Conservation (phyloP, 1,284 basidiomycete species). For the Wallemia hederae region DNA sequence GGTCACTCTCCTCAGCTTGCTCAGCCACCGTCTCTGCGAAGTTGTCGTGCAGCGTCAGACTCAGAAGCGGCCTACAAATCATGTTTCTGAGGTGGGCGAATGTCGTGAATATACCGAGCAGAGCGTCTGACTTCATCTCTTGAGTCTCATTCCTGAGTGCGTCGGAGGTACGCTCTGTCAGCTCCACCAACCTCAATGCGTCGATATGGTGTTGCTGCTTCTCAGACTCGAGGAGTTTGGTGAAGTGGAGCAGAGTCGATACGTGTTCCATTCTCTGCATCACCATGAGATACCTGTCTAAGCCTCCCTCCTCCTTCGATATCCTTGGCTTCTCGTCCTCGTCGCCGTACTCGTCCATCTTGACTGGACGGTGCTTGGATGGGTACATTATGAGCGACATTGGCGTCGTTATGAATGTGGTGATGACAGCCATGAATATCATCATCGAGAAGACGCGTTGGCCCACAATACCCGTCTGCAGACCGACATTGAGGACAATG, state of each 20-base stretch:
- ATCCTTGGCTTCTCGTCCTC: slow-evolving; percentile 7
- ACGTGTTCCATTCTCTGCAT: slow-evolving; percentile 2
- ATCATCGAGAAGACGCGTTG: slow-evolving; percentile 18
- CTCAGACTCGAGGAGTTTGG: slow-evolving; percentile 1
- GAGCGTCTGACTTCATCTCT: slow-evolving; percentile 39
- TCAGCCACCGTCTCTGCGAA: neutral
- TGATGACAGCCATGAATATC: slow-evolving; percentile 5
- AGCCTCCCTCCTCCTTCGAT: slow-evolving; percentile 1
- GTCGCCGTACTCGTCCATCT: slow-evolving; percentile 2
- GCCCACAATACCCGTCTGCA: slow-evolving; percentile 17
- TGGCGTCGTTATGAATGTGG: slow-evolving; percentile 18
- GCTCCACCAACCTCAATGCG: slow-evolving; percentile 58
- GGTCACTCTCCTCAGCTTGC: neutral
- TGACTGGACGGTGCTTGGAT: slow-evolving; percentile 8
- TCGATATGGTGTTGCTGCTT: slow-evolving; percentile 19
- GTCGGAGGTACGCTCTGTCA: slow-evolving; percentile 58
- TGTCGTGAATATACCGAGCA: slow-evolving; percentile 48
- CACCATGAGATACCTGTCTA: slow-evolving; percentile 2
- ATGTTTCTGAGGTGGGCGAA: slow-evolving; percentile 10
- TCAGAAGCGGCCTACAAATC: neutral
- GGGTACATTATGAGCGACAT: slow-evolving; percentile 17
- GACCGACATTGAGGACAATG: slow-evolving; percentile 20
- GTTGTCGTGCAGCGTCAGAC: neutral
- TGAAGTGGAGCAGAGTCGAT: slow-evolving; percentile 4
- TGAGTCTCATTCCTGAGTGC: slow-evolving; percentile 42